Evolutionary conservation across 495 filamentous ascomycete genomes (phyloP), one percentile per base, ranked within the genome.

Genomic region (Daldinia bambusicola): DNA sequence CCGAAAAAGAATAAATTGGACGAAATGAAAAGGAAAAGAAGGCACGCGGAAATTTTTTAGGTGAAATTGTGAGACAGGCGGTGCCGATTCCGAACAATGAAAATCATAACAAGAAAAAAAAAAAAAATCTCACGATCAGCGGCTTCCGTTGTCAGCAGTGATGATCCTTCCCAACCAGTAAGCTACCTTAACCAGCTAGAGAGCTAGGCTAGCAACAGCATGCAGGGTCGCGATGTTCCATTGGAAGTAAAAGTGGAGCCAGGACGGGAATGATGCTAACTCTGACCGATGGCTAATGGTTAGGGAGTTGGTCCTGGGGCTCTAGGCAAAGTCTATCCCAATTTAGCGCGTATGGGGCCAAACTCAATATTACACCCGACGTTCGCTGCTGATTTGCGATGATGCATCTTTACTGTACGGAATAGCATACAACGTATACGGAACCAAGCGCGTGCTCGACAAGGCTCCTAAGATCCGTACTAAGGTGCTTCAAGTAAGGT

Each of bases 31-130:
- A 26, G 69, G 40, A 69, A 53, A 18, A 60, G 22, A 34, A 34
- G 63, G 32, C 43, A 58, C 30, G 36, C 26, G 52, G 31, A 40
- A 36, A 41, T 51, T 51, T 48, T 40, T 51, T 48, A 37, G 69
- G 43, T 71, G 45, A 63, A 48, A 67, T 63, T 67, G 61, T 72
- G 64, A 72, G 69, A 72, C 69, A 72, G 30, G 26, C 26, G 14
- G 70, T 73, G 70, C 70, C 70, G 70, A 72, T 72, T 72, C 70
- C 70, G 70, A 72, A 59, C 55, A 64, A 69, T 53, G 59, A 69
- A 64, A 61, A 61, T 51, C 48, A 59, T 20, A 60, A 60, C 38
- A 65, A 41, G 30, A 57, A 68, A 14, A 20, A 37, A 26, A 26
- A 26, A 26, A 26, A 26, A 36, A 61, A 73, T 69, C 66, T 73